phyloP scores from a whole-genome alignment of 176 grass and related monocot species.

The Triticum monococcum region DNA sequence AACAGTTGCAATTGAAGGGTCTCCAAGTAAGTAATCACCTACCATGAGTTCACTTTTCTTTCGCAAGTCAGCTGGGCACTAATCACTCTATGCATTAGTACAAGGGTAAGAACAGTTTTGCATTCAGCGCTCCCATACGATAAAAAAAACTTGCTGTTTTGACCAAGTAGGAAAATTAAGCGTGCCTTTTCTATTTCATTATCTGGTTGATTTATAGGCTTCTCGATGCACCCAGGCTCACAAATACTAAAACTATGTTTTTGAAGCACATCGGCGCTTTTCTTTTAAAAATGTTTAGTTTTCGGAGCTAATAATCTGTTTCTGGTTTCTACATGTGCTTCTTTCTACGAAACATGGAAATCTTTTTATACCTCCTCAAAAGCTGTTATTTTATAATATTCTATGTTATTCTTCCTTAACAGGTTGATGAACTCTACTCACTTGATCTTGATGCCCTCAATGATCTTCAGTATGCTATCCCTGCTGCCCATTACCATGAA shows the following conservation, averaged over 20 bases:
- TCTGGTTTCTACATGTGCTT: conserved; percentile 6
- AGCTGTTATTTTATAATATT: not conserved
- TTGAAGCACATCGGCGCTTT: not conserved
- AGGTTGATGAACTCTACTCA: conserved; percentile 98
- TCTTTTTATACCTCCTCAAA: not conserved
- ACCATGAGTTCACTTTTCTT: not conserved
- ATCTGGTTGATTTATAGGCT: not conserved
- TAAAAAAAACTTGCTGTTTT: not conserved
- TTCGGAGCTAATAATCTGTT: conserved; percentile 1
- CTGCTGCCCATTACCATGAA: not conserved
- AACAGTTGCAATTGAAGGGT: conserved; percentile 72
- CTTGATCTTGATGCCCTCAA: conserved; percentile 90
- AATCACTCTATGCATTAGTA: not conserved
- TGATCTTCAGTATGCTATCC: conserved; percentile 63
- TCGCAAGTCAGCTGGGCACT: not conserved
- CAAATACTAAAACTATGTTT: not conserved
- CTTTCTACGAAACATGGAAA: not conserved
- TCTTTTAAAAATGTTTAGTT: not conserved
- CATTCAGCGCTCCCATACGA: not conserved
- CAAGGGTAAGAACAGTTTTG: not conserved
- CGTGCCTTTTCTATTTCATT: not conserved
- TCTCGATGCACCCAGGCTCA: not conserved
- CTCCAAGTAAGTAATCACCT: conserved; percentile 63
- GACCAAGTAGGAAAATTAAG: not conserved
- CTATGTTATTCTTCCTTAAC: conserved; percentile 22